Base-by-base conservation (phyloP, 495 filamentous ascomycete genomes). In the Hyaloscypha hepaticicola region DNA sequence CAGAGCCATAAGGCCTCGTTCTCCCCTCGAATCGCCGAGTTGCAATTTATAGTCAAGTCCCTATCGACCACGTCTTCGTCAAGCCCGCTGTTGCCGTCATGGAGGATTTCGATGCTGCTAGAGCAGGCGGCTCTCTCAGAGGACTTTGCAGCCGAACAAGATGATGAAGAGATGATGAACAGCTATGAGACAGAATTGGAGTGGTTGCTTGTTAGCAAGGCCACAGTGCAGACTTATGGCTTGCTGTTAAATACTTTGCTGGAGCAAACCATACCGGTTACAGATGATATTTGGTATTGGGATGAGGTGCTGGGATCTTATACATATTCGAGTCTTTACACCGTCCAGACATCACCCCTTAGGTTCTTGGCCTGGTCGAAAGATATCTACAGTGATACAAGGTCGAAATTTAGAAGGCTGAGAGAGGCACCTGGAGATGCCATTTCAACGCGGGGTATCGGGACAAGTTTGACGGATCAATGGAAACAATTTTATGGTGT, bases 261-360 rank as follows among this genome's bases (percentile, higher is more conserved):
- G 5, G 86, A 92, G 29, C 87, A 92, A 66, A 92, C 90, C 19
- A 84, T 95, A n/a, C 85, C 86, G 0, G 69, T 99, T 9, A 87
- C 84, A 60, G 87, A 95, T 49, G 91, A 97, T 70, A 88, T 96
- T 41, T 89, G 85, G 77, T 98, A 98, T 72, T 99, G 95, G 95
- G 90, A 96, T 64, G 86, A 92, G 60, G 82, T 96, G 1, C 75
- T 95, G 49, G 82, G 84, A 1, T 93, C 90, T 14, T 83, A 88
- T 41, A 79, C 84, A 60, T 87, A 86, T 67, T 90, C 87, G 58
- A 86, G 84, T 24, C 66, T 96, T 1, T 96, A 96, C 72, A 85
- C 88, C 0, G 74, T 95, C 8, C 95, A 99, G 72, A 96, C 87
- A 2, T 89, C 87, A 1, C 95, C 95, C 0, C 68, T 84, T 9